Evolutionary conservation across 2,329 filamentous ascomycete species (phyloP).

Genomic region (Neofusicoccum laricinum): DNA sequence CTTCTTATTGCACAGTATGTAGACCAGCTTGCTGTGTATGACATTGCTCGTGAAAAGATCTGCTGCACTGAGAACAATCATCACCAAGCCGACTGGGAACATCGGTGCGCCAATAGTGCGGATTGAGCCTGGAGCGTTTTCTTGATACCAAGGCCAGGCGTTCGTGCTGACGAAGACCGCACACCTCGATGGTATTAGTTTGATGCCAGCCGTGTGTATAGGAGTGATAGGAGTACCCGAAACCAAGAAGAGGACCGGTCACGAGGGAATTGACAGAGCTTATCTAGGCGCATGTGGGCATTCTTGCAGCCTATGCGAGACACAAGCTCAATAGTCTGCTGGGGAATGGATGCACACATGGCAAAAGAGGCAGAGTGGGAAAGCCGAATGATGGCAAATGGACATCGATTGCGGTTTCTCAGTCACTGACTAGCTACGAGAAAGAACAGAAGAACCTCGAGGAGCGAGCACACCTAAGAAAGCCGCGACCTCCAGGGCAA

Average conservation of each 20-base stretch:
- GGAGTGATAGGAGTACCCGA: background rate
- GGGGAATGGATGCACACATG: constrained; percentile 19
- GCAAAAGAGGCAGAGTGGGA: background rate
- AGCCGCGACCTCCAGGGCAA: too few species aligned
- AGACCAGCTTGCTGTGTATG: constrained; percentile 12
- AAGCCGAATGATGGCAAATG: background rate
- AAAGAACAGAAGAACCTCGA: too few species aligned
- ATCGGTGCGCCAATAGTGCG: constrained; percentile 29
- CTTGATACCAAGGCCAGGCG: constrained; percentile 47
- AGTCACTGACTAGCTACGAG: too few species aligned
- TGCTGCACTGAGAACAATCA: constrained; percentile 31
- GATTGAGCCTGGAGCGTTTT: constrained; percentile 41
- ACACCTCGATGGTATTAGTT: background rate
- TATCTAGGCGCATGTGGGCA: constrained; percentile 19
- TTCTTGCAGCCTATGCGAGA: constrained; percentile 19
- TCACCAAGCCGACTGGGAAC: constrained; percentile 35
- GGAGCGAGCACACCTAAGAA: too few species aligned
- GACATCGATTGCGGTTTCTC: too few species aligned
- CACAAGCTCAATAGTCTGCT: constrained; percentile 20
- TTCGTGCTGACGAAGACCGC: constrained; percentile 34
- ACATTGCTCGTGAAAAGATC: constrained; percentile 32
- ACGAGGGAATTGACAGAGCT: constrained; percentile 18
- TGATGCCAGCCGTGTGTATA: too few species aligned
- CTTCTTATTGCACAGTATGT: background rate
- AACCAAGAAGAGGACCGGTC: constrained; percentile 17